Evolutionary conservation across 192 early-diverging fungal species (phyloP).

Genomic region (Helicostylum pulchrum): DNA sequence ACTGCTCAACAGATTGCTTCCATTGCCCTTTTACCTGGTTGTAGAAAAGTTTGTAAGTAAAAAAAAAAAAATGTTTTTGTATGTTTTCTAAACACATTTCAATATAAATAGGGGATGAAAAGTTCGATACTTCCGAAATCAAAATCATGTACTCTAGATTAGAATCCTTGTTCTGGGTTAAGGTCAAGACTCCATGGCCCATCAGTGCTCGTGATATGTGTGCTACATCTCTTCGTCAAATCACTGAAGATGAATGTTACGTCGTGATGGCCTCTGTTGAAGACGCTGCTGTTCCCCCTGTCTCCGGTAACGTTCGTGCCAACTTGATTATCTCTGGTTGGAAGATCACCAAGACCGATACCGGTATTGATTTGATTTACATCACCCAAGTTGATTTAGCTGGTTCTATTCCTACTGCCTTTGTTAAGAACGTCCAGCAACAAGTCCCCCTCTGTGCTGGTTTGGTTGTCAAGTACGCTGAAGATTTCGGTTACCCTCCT

Average conservation of each 20-base stretch:
- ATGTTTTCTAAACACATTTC: not conserved
- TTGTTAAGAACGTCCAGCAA: conserved; percentile 41
- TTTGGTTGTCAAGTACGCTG: conserved; percentile 43
- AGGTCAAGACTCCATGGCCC: conserved; percentile 33
- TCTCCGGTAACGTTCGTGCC: conserved; percentile 48
- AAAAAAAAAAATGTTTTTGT: not conserved
- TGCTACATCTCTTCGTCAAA: conserved; percentile 34
- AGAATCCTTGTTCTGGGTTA: conserved; percentile 34
- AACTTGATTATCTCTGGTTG: conserved; percentile 49
- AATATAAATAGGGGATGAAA: conserved; percentile 32
- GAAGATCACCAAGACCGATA: conserved; percentile 38
- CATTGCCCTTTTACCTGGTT: conserved; percentile 41
- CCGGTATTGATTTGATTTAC: conserved; percentile 42
- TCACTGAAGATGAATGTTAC: conserved; percentile 33
- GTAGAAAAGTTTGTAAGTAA: conserved; percentile 45
- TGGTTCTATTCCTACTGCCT: conserved; percentile 44
- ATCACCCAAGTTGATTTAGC: conserved; percentile 54
- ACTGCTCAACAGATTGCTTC: conserved; percentile 44
- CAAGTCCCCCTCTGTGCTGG: conserved; percentile 49
- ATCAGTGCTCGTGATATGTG: conserved; percentile 48
- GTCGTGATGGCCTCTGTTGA: conserved; percentile 49
- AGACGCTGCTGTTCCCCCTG: conserved; percentile 46
- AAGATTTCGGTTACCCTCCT: conserved; percentile 47
- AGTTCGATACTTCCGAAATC: conserved; percentile 30
- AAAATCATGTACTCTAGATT: conserved; percentile 21